Base-by-base conservation (phyloP, 208 protist species). In the Wallacemonas rigidus region DNA sequence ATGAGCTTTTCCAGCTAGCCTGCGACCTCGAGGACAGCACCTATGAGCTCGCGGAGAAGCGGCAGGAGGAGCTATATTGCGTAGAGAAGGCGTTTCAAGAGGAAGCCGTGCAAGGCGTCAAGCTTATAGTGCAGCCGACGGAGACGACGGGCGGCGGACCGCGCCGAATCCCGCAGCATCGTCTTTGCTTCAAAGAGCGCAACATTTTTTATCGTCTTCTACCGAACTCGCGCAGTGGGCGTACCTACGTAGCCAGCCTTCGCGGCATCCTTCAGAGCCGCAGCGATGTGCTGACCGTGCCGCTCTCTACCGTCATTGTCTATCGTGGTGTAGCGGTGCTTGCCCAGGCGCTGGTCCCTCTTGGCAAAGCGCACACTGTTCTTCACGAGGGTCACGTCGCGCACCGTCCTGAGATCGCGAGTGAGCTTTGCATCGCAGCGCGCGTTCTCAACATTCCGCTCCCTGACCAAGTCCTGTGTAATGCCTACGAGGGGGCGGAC, bases 1-100 rank as follows among this genome's bases (percentile, higher is more conserved):
- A 95, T 75, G 85, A 84, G 26, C 60, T 83, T 41, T 95, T 89
- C 61, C 90, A 95, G 76, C 71, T 89, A 3, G 87, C 86, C 9
- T 81, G 85, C 80, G 87, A 90, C 76, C 81, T 85, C 75, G 83
- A 85, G 54, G 85, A 89, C 57, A 86, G 77, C 71, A 90, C 87
- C 9, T 17, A 86, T 53, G 71, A 61, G 57, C 69, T 82, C 26
- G 82, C 90, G 0, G 55, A 56, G 41, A 76, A 62, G 43, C 79
- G 90, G 7, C 79, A 85, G 67, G 74, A 75, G 17, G 79, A 81
- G 62, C 40, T 95, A 55, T 74, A 68, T 48, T 77, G 75, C 12
- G 67, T 80, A 35, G 85, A 87, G 56, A 67, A 67, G 67, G 79
- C 78, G 15, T 87, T 90, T 67, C 71, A 82, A n/a, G 62, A 60